A percentile compares a stretch with the other conserved stretches of the same genome.
phyloP scores from a whole-genome alignment of 108 stramenopile species.

The Mayamaea pseudoterrestris region DNA sequence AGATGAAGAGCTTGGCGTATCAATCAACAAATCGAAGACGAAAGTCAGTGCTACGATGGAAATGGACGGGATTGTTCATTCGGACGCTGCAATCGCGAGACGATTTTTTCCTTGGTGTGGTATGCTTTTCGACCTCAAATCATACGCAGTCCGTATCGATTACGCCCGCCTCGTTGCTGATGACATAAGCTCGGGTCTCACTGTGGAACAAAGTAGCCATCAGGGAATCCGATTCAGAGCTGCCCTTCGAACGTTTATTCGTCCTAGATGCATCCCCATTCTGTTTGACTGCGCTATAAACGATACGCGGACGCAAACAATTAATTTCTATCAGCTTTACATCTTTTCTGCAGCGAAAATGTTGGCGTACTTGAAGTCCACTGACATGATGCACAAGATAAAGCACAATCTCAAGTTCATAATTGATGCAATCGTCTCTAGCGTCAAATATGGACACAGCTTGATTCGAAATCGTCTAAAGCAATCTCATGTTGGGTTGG shows the following conservation, averaged over 20 bases:
- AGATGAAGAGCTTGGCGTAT: constrained; percentile 43
- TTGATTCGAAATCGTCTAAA: constrained; percentile 1
- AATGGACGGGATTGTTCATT: neutral
- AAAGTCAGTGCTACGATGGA: constrained; percentile 8
- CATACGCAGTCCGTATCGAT: constrained; percentile 68
- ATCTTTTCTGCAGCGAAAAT: constrained; percentile 54
- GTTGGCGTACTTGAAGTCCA: constrained; percentile 29
- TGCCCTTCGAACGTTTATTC: constrained; percentile 59
- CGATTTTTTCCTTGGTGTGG: constrained; percentile 69
- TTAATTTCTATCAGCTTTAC: constrained; percentile 65
- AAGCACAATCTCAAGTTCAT: neutral
- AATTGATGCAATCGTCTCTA: neutral
- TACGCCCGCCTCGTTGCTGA: constrained; percentile 40
- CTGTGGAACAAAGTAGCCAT: constrained; percentile 26
- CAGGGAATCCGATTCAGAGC: constrained; percentile 32
- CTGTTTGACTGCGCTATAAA: constrained; percentile 65
- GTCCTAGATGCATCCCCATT: constrained; percentile 64
- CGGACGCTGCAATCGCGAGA: constrained; percentile 1
- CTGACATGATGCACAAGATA: neutral
- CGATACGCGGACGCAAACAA: constrained; percentile 20
- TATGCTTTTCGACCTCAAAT: constrained; percentile 59
- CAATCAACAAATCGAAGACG: constrained; percentile 64
- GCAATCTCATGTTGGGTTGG: no score
- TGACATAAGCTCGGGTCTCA: constrained; percentile 37
- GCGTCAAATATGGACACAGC: neutral